Evolutionary conservation across 2,329 filamentous ascomycete species (phyloP).

Genomic region (Penicillium decumbens): DNA sequence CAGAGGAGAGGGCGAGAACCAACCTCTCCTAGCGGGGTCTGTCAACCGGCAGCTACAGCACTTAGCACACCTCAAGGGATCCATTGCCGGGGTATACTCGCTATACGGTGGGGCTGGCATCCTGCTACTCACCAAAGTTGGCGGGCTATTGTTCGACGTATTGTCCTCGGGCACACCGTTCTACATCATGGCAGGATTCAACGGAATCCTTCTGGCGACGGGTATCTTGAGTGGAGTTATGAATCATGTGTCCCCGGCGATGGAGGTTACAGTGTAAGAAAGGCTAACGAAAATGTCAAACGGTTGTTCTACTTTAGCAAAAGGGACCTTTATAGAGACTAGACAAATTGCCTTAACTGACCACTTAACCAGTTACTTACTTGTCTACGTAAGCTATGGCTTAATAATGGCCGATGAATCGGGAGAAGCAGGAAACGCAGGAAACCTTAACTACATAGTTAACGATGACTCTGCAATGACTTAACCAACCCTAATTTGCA

Average conservation of each 20-base stretch:
- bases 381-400: not conserved
- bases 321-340: too few species aligned
- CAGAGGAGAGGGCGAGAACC: constrained; percentile 23
- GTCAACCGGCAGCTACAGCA: constrained; percentile 27
- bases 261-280: constrained; percentile 1
- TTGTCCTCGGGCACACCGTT: constrained; percentile 75
- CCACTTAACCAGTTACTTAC: too few species aligned
- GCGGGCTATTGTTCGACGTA: constrained; percentile 78
- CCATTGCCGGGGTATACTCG: constrained; percentile 90
- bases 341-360: too few species aligned
- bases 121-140: constrained; percentile 82
- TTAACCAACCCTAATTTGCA: not conserved
- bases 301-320: not conserved
- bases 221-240: constrained; percentile 30
- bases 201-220: constrained; percentile 59
- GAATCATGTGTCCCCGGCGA: constrained; percentile 18
- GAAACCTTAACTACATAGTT: not conserved
- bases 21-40: constrained; percentile 28
- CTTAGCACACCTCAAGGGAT: constrained; percentile 71
- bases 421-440: constrained; percentile 7
- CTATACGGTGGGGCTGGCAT: constrained; percentile 88
- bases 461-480: constrained; percentile 3
- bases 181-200: constrained; percentile 90
- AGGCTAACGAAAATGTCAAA: not conserved
- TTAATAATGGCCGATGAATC: constrained; percentile 1